phyloP scores from a whole-genome alignment of 2,329 filamentous ascomycete species.

The Orbilia javanica region DNA sequence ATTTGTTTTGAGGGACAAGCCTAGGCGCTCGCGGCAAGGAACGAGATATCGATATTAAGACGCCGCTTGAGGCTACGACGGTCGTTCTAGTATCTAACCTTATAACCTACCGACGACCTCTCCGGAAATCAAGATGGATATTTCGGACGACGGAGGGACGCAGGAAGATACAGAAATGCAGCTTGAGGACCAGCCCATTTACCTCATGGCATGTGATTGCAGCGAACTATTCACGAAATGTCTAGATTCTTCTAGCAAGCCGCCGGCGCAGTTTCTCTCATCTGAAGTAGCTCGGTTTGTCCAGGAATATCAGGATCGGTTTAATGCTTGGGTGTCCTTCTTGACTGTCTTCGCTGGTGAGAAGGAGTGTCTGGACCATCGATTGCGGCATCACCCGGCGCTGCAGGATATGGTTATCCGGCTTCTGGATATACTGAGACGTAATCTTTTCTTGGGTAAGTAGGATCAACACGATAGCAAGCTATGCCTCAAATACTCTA shows the following conservation, averaged over 20 bases:
- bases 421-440: slow-evolving; percentile 10
- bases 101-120: slow-evolving; percentile 6
- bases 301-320: slow-evolving; percentile 1
- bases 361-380: slow-evolving; percentile 7
- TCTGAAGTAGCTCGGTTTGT: slow-evolving; percentile 9
- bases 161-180: background rate
- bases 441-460: slow-evolving; percentile 18
- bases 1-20: background rate
- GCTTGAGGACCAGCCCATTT: slow-evolving; percentile 9
- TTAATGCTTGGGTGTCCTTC: slow-evolving; percentile 21
- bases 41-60: background rate
- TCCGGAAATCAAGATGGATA: slow-evolving; percentile 4
- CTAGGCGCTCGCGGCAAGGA: background rate
- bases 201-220: slow-evolving; percentile 8
- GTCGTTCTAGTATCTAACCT: background rate
- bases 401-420: slow-evolving; percentile 24
- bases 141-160: slow-evolving; percentile 6
- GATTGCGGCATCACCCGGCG: background rate
- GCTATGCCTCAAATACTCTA: no score
- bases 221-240: slow-evolving; percentile 18
- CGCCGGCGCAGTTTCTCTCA: background rate
- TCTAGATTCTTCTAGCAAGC: background rate
- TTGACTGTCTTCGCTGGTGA: slow-evolving; percentile 5
- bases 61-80: background rate
- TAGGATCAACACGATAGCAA: background rate